A percentile compares a stretch with the other conserved stretches of the same genome.
phyloP scores from a whole-genome alignment of 345 rosid genomes.

The Nephelium lappaceum region DNA sequence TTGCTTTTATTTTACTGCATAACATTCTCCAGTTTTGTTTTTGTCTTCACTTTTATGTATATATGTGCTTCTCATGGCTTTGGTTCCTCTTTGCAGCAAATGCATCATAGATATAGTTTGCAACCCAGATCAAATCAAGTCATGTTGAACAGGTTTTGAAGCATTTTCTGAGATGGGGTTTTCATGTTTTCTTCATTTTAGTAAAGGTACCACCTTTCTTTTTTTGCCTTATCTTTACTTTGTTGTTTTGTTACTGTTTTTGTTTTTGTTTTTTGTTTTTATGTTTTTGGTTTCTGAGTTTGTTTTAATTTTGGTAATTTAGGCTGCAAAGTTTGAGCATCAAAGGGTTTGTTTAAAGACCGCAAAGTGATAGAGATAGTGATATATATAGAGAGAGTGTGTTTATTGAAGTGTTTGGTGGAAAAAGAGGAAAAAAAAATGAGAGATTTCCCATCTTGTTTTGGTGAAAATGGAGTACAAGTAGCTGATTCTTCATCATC shows the following conservation, averaged over 20 bases:
- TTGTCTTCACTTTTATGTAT: constrained; percentile 36
- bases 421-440: constrained; percentile 33
- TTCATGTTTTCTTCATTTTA: constrained; percentile 8
- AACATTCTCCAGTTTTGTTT: constrained; percentile 41
- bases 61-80: constrained; percentile 10
- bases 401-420: constrained; percentile 20
- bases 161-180: constrained; percentile 34
- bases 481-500: constrained; percentile 81
- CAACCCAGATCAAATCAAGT: constrained; percentile 37
- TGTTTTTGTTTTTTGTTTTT: neutral
- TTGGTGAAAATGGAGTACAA: constrained; percentile 91
- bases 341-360: constrained; percentile 39
- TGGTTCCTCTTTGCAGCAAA: constrained; percentile 18
- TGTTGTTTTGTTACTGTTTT: constrained; percentile 12
- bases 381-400: constrained; percentile 17
- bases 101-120: constrained; percentile 9
- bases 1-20: constrained; percentile 24
- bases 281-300: constrained; percentile 11
- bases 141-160: constrained; percentile 28
- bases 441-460: constrained; percentile 98
- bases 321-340: constrained; percentile 30
- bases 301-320: constrained; percentile 22
- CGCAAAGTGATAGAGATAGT: constrained; percentile 17
- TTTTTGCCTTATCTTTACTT: constrained; percentile 1
- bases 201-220: constrained; percentile 34